A percentile compares a stretch with the other conserved stretches of the same genome.
Evolutionary conservation across 2,329 filamentous ascomycete species (phyloP).

Genomic region (Paraphoma chrysanthemicola): DNA sequence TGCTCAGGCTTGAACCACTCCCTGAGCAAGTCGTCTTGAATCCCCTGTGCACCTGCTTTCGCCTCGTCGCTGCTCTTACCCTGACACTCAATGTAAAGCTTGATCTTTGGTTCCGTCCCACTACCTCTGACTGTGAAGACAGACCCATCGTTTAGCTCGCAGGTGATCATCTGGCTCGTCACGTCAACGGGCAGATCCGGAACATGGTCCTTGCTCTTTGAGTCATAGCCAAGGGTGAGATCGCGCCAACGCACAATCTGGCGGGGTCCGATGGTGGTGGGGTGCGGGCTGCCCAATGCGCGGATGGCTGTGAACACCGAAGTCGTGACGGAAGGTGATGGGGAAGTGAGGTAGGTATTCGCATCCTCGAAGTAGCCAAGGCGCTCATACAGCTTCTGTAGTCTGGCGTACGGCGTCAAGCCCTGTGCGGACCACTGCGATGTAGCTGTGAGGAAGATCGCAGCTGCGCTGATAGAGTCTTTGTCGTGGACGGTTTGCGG

Average conservation of each 20-base stretch:
- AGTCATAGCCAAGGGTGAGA: conserved; percentile 67
- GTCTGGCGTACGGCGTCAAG: conserved; percentile 63
- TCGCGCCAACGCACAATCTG: conserved; percentile 67
- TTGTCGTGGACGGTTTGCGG: conserved; percentile 68
- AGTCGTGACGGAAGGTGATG: conserved; percentile 59
- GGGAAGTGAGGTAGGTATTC: conserved; percentile 69
- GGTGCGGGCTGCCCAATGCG: conserved; percentile 50
- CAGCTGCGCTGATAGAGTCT: conserved; percentile 67
- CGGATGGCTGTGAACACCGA: conserved; percentile 64
- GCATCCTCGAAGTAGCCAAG: conserved; percentile 69
- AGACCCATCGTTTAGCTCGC: conserved; percentile 62
- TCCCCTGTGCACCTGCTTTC: conserved; percentile 52
- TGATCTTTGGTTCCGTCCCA: conserved; percentile 73
- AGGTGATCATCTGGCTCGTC: conserved; percentile 69
- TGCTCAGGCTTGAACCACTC: conserved; percentile 58
- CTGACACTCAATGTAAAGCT: conserved; percentile 62
- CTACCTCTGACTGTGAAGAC: conserved; percentile 67
- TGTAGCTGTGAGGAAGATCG: conserved; percentile 64
- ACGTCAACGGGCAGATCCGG: conserved; percentile 64
- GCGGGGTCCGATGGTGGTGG: conserved; percentile 57
- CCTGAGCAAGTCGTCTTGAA: conserved; percentile 53
- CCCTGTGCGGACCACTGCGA: conserved; percentile 60
- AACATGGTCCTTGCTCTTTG: conserved; percentile 57
- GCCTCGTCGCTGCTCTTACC: conserved; percentile 52
- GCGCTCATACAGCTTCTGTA: conserved; percentile 63